These are phyloP conservation scores for Gastrodia elata DNA, from an alignment of 106 monocot genomes.

Conservation along the genomic window DNA sequence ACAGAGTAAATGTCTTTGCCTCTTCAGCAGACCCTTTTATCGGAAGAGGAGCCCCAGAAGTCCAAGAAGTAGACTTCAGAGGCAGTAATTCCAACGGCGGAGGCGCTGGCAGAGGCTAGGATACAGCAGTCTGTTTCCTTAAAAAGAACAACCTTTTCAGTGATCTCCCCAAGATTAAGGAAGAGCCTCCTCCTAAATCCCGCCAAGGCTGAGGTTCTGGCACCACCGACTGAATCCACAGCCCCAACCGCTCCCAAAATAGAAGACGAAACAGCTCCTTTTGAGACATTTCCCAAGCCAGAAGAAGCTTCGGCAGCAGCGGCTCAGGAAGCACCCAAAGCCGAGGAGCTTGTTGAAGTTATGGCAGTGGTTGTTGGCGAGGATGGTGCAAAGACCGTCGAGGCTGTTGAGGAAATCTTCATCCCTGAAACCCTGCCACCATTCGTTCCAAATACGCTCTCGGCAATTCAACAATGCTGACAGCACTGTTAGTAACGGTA, in stretches of 20 bases:
- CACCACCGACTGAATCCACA: too few species aligned
- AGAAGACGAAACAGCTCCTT: too few species aligned
- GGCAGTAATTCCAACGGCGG: slow-evolving; percentile 8
- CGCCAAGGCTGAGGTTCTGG: too few species aligned
- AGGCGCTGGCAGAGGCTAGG: too few species aligned
- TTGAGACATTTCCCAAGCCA: slow-evolving; percentile 1
- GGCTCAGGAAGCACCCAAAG: not conserved
- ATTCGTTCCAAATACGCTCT: too few species aligned
- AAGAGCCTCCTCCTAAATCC: slow-evolving; percentile 19
- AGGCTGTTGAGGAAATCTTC: slow-evolving; percentile 36
- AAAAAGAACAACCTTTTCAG: slow-evolving; percentile 53
- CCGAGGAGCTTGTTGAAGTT: slow-evolving; percentile 2
- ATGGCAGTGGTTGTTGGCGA: slow-evolving; percentile 5
- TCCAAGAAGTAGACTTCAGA: too few species aligned
- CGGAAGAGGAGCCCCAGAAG: too few species aligned
- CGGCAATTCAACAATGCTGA: too few species aligned
- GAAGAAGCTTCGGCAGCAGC: slow-evolving; percentile 7
- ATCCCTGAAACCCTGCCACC: not conserved
- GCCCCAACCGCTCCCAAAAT: too few species aligned
- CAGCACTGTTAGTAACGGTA: too few species aligned
- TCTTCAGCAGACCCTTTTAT: too few species aligned
- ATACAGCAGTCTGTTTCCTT: slow-evolving; percentile 31
- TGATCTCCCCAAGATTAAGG: slow-evolving; percentile 38
- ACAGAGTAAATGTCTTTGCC: too few species aligned
- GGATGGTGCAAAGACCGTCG: slow-evolving; percentile 28